Evolutionary conservation across 2,329 filamentous ascomycete species (phyloP), one percentile per base, ranked within the genome.

Genomic region (Samsoniella hepiali): DNA sequence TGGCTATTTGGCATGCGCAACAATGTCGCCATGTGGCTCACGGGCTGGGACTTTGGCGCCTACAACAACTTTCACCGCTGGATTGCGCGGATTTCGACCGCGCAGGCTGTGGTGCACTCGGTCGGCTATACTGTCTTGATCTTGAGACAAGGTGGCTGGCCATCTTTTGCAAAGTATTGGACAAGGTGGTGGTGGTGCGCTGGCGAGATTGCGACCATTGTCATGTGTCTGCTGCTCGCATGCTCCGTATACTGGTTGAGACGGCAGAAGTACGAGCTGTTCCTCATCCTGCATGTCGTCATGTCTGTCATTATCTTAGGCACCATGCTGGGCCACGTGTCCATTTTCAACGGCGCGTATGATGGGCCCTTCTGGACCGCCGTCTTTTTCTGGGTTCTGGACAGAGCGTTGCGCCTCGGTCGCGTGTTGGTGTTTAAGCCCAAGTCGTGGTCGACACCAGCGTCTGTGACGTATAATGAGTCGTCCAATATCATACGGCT

Each of bases 1-100:
- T 90, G 87, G 86, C 72, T 90, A 0, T 90, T 91, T 67, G 84
- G 83, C 0, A 84, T 85, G 70, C 79, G 88, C 10, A 91, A 91
- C 65, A 89, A 91, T 58, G 69, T 87, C 0, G 78, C 90, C 17
- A 76, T 89, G 62, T 88, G 85, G 85, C 70, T 86, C 0, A 90
- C 88, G 0, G 88, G 88, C 0, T 91, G 88, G 87, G 85, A 84
- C 11, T 90, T 88, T 70, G 80, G 81, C 1, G 86, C 85, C 0
- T 90, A 86, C 69, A 90, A 85, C 67, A 81, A 85, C 47, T 89
- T 90, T 59, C 88, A 91, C 72, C 83, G 88, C 0, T 87, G 86
- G 79, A 78, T 88, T 3, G 88, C 88, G 0, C 79, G 88, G 22
- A 78, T 89, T 2, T 81, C 86, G 6, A 87, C 87, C 0, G 63